A percentile compares a stretch with the other conserved stretches of the same genome.
phyloP scores from a whole-genome alignment of 352 stramenopile species.

The Phytophthora boehmeriae region DNA sequence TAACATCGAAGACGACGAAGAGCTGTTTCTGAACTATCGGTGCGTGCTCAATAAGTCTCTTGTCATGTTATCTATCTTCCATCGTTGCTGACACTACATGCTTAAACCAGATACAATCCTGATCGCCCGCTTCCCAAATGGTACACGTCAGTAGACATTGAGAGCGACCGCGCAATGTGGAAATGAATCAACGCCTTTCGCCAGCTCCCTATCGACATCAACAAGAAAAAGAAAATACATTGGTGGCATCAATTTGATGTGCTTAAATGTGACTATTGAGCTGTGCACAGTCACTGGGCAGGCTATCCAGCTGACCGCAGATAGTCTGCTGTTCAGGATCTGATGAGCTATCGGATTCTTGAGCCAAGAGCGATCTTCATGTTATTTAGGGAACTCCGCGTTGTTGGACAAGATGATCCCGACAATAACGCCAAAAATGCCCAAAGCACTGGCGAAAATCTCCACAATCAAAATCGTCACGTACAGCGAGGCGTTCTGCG shows the following conservation, averaged over 20 bases:
- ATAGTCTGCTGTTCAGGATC: neutral
- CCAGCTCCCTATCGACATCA: neutral
- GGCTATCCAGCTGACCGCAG: slow-evolving; percentile 2
- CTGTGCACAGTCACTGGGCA: slow-evolving; percentile 14
- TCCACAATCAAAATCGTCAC: slow-evolving; percentile 99
- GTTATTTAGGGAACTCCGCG: slow-evolving; percentile 92
- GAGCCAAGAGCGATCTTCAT: neutral
- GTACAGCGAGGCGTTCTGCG: slow-evolving; percentile 97
- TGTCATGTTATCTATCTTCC: slow-evolving; percentile 4
- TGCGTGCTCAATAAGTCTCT: slow-evolving; percentile 11
- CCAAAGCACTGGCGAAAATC: slow-evolving; percentile 99
- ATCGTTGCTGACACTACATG: no score
- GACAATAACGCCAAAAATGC: slow-evolving; percentile 99
- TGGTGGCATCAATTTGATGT: slow-evolving; percentile 30
- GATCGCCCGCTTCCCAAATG: slow-evolving; percentile 71
- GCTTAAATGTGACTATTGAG: slow-evolving; percentile 34
- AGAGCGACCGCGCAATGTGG: slow-evolving; percentile 86
- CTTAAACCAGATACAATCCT: slow-evolving; percentile 74
- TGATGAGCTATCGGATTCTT: slow-evolving; percentile 7
- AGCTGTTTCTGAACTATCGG: slow-evolving; percentile 89
- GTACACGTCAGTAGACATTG: slow-evolving; percentile 84
- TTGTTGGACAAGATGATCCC: slow-evolving; percentile 99
- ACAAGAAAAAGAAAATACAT: slow-evolving; percentile 36
- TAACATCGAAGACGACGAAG: slow-evolving; percentile 80
- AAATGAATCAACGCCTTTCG: slow-evolving; percentile 41